These are phyloP conservation scores for Panaeolus cyanescens DNA, from an alignment of 768 basidiomycete species.

Conservation along the genomic window DNA sequence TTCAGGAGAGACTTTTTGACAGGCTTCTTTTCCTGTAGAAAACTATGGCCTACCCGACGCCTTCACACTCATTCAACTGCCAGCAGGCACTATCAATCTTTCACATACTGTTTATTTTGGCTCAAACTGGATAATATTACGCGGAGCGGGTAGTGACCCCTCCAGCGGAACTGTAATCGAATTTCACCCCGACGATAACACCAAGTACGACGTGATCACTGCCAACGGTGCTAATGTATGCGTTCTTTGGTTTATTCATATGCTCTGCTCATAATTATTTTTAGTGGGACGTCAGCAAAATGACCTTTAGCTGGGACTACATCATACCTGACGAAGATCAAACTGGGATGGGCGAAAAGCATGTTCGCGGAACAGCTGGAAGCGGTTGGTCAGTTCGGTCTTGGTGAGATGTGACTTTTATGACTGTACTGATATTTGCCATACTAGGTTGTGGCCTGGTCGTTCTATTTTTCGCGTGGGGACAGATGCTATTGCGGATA, in stretches of 20 bases:
- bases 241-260: background rate
- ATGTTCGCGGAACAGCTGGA: background rate
- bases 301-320: background rate
- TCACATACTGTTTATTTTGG: background rate
- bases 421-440: background rate
- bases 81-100: background rate
- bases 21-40: background rate
- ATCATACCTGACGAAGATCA: background rate
- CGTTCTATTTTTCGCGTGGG: background rate
- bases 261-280: background rate
- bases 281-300: background rate
- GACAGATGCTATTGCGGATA: background rate
- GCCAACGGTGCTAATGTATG: background rate
- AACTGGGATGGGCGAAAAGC: background rate
- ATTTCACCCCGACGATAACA: background rate
- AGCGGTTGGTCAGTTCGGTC: background rate
- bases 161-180: background rate
- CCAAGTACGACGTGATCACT: background rate
- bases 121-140: background rate
- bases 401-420: background rate
- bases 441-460: background rate
- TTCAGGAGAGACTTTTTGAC: no score
- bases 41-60: background rate
- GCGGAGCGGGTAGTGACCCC: background rate
- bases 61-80: background rate